Evolutionary conservation across 192 early-diverging fungal genomes (phyloP), one percentile per base, ranked within the genome.

Genomic region (Backusella tuberculispora): DNA sequence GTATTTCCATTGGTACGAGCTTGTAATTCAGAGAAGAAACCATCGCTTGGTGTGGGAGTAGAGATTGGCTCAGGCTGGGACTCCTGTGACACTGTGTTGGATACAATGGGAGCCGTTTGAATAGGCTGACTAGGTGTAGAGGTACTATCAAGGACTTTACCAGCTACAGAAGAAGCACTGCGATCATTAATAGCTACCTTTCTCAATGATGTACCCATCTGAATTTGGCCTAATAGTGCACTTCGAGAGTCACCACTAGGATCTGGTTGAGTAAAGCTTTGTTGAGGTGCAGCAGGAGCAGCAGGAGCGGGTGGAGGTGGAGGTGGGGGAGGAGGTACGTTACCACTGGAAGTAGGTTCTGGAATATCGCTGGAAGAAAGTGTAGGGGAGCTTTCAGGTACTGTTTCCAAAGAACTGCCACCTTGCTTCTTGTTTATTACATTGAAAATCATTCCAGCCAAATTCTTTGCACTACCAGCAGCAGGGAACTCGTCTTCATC

Each of bases 211-310:
- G 77, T 81, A 5, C 93, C 93, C 68, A 81, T 56, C 74, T 92
- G 90, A 73, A 95, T 95, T 76, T 95, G 91, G 70, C 84, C 78
- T 68, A 95, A 79, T 19, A 95, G 81, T 7, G 91, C 91, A 68
- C 78, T 78, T 66, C 90, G 77, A 38, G 72, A 82, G 26, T 53
- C 74, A 48, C 66, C 47, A 26, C 65, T 19, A 43, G 63, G 14
- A 19, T 68, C 12, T 21, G 74, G 12, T 46, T 65, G 44, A 14
- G 81, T 17, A 37, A 43, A 26, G 17, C 15, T 12, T 19, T 72
- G 50, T 1, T 63, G 9, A 37, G 69, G 45, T 21, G 78, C 63
- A 40, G 69, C 12, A 5, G 68, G 24, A 17, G 73, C 69, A 69
- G 53, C 13, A 38, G 76, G 10, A 34, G 74, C 53, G 4, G 71